Conservation (phyloP, 495 filamentous ascomycete species). For the Parathielavia appendiculata region DNA sequence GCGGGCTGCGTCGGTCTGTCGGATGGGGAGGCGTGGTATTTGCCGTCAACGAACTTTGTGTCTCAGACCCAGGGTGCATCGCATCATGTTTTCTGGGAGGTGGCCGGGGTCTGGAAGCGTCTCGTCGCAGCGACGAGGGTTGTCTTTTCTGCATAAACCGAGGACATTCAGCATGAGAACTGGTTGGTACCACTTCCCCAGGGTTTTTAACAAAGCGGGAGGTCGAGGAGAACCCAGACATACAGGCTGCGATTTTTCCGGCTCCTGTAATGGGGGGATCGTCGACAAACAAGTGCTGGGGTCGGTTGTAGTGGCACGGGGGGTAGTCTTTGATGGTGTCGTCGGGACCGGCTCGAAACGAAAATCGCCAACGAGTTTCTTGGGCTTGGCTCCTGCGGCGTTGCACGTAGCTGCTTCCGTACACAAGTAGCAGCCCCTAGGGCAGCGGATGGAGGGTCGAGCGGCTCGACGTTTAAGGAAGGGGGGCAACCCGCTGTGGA, state of each 20-base stretch:
- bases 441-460: not conserved
- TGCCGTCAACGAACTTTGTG: conserved; percentile 37
- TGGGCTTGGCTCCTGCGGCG: conserved; percentile 14
- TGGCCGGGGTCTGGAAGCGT: conserved; percentile 15
- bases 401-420: not conserved
- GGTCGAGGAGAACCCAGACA: conserved; percentile 4
- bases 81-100: conserved; percentile 35
- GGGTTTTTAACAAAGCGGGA: not conserved
- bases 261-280: conserved; percentile 14
- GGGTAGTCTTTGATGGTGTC: conserved; percentile 10
- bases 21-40: conserved; percentile 21
- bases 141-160: conserved; percentile 33
- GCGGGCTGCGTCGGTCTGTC: conserved; percentile 20
- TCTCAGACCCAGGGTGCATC: conserved; percentile 38
- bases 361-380: conserved; percentile 10
- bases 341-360: conserved; percentile 2
- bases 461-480: conserved; percentile 3
- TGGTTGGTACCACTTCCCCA: conserved; percentile 8
- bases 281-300: not conserved
- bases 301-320: not conserved
- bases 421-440: no score
- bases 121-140: conserved; percentile 21
- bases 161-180: conserved; percentile 31
- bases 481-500: conserved; percentile 5
- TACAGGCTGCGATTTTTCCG: conserved; percentile 11